Evolutionary conservation across 306 rosid genomes (phyloP).

Genomic region (Parietaria judaica): DNA sequence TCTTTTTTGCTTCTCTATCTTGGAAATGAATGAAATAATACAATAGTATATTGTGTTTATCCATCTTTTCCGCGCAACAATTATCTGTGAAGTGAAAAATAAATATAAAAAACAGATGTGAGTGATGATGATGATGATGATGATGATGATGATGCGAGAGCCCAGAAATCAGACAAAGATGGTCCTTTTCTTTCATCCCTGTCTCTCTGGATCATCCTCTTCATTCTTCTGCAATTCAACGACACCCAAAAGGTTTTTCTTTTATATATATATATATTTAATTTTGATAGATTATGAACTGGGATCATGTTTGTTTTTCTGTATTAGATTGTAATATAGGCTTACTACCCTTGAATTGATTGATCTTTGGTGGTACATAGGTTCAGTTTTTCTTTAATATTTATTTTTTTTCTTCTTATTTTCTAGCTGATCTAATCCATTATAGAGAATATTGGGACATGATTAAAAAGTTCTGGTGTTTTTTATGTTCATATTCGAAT

Average conservation of each 20-base stretch:
- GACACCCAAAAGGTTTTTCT: slow-evolving; percentile 4
- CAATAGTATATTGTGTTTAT: too few relatives aligned
- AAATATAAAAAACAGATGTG: slow-evolving; percentile 8
- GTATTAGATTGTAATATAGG: too few relatives aligned
- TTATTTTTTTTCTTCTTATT: neutral
- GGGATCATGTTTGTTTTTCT: too few relatives aligned
- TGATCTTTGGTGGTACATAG: neutral
- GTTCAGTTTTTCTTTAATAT: slow-evolving; percentile 4
- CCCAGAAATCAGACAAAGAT: slow-evolving; percentile 8
- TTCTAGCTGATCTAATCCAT: neutral
- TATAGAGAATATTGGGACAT: neutral
- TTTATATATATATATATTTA: too few relatives aligned
- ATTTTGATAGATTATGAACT: too few relatives aligned
- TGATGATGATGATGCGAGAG: slow-evolving; percentile 19
- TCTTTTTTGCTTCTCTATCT: too few relatives aligned
- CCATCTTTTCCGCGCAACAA: neutral
- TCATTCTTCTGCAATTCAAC: slow-evolving; percentile 6
- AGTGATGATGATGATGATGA: slow-evolving; percentile 7
- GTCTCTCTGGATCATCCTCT: neutral
- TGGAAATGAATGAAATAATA: too few relatives aligned
- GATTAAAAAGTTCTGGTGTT: neutral
- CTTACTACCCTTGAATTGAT: neutral
- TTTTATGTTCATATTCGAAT: neutral
- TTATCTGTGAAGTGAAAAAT: neutral
- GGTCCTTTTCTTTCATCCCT: neutral